phyloP scores from a whole-genome alignment of 2,329 filamentous ascomycete species.

The Trichoderma sp. region DNA sequence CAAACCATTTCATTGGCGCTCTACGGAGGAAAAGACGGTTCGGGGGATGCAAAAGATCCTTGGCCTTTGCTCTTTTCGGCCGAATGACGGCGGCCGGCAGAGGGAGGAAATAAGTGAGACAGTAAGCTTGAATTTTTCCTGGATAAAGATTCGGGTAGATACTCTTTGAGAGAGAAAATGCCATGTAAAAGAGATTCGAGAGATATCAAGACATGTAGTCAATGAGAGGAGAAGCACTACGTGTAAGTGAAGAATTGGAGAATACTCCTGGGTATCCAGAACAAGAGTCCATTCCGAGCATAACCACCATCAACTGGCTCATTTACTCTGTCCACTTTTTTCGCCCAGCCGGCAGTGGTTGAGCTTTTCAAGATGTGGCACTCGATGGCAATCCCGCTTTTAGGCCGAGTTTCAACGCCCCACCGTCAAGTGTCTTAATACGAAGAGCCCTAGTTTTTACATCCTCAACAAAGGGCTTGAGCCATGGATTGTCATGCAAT shows the following conservation, averaged over 20 bases:
- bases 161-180: not conserved
- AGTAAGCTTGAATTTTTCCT: not conserved
- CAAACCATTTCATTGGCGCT: not conserved
- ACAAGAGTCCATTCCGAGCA: not conserved
- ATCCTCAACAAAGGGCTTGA: not conserved
- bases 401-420: not conserved
- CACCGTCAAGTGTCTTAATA: not conserved
- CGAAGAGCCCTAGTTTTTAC: not conserved
- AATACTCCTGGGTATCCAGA: not conserved
- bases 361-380: slow-evolving; percentile 3
- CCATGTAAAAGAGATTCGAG: not conserved
- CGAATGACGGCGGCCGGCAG: not conserved
- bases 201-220: not conserved
- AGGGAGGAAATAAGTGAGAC: not conserved
- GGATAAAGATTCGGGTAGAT: not conserved
- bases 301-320: not conserved
- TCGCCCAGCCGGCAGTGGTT: slow-evolving; percentile 8
- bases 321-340: not conserved
- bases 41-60: not conserved
- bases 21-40: not conserved
- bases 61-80: not conserved
- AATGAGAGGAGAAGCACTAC: not conserved
- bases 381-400: slow-evolving; percentile 17
- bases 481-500: not conserved
- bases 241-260: not conserved